Evolutionary conservation across 805 yeast species (phyloP).

Genomic region (Nematodospora valgi): DNA sequence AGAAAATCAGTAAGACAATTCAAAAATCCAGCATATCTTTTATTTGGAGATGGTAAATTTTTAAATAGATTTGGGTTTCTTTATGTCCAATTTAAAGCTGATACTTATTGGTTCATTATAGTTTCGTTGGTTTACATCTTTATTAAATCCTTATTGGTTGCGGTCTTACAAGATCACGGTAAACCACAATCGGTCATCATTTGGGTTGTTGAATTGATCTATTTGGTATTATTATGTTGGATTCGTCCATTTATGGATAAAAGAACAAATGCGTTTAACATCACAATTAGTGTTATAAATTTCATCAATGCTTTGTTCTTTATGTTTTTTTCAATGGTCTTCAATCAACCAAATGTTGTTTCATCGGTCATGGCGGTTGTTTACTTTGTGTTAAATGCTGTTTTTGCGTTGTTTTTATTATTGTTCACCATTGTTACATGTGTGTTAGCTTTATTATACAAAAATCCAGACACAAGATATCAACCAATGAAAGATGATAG

Average conservation of each 20-base stretch:
- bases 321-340: slow-evolving; percentile 81
- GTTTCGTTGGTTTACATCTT: slow-evolving; percentile 64
- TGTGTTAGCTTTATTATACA: slow-evolving; percentile 74
- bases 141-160: slow-evolving; percentile 77
- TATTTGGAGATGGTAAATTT: slow-evolving; percentile 78
- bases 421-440: slow-evolving; percentile 88
- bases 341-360: slow-evolving; percentile 82
- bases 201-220: slow-evolving; percentile 70
- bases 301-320: slow-evolving; percentile 82
- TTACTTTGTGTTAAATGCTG: slow-evolving; percentile 85
- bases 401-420: slow-evolving; percentile 75
- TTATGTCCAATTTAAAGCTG: slow-evolving; percentile 88
- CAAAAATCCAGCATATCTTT: slow-evolving; percentile 87
- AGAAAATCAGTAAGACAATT: slow-evolving; percentile 64
- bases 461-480: slow-evolving; percentile 93
- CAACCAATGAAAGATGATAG: slow-evolving; percentile 97
- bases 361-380: slow-evolving; percentile 90
- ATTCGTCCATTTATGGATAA: slow-evolving; percentile 91
- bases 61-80: slow-evolving; percentile 88
- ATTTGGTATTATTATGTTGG: slow-evolving; percentile 62
- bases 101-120: slow-evolving; percentile 76
- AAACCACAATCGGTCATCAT: slow-evolving; percentile 76
- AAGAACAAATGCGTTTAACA: slow-evolving; percentile 91
- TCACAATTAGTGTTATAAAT: slow-evolving; percentile 75
- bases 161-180: slow-evolving; percentile 78